Base-by-base conservation (phyloP, 495 filamentous ascomycete species). In the Trichoderma erinaceum region DNA sequence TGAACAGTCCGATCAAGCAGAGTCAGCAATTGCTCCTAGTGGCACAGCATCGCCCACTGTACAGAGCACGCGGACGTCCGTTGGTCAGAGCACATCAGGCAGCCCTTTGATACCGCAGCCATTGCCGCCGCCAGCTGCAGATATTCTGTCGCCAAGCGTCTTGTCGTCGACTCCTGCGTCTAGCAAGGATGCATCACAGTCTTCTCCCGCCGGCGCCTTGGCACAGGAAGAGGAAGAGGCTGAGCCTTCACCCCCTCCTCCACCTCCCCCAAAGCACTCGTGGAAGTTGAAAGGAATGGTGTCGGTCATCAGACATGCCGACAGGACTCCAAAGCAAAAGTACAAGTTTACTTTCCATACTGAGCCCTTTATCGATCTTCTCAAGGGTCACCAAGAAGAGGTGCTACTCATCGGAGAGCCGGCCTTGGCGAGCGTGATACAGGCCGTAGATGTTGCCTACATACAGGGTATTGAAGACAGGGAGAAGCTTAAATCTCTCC, bases 241-340 rank as follows among this genome's bases (percentile, higher is more conserved):
- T 11, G 71, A 74, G 15, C 71, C 75, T 29, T 70, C 77, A 68
- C 75, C 77, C 44, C 78, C 87, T 4, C 90, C 91, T 6, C 90
- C 92, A 3, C 93, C 93, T 15, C 92, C 92, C 8, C 92, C 92
- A 0, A 97, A 97, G 73, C 93, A 97, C 71, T 89, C 93, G 38
- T 99, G 95, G 95, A 97, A 96, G 75, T 78, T 99, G 69, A 99
- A 98, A 76, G 95, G 95, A n/a, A 92, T 98, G 83, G 95, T 99
- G 8, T 92, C 94, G 23, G 96, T 98, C 13, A 89, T 99, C 64
- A 86, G 95, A 29, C 95, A 99, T 75, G 95, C 96, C 3, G 95
- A 99, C 78, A 89, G 95, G 48, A 99, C 95, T 13, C 95, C 95
- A 7, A 99, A 99, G 76, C 95, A 99, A 72, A 99, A 99, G 73